These are phyloP conservation scores for Platanthera guangdongensis DNA, from an alignment of 106 monocot genomes.

Conservation along the genomic window DNA sequence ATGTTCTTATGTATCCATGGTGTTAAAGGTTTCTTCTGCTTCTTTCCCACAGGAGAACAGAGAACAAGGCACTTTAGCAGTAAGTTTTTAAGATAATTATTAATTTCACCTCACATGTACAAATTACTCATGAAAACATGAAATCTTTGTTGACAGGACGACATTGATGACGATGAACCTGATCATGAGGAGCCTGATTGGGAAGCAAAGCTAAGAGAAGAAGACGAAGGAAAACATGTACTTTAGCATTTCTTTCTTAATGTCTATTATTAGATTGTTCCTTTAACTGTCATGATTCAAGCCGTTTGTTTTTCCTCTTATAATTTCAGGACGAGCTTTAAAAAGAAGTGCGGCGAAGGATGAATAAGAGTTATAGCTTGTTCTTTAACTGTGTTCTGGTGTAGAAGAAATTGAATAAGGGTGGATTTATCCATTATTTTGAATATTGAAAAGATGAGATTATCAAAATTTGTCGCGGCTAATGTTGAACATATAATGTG, in stretches of 20 bases:
- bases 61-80: background rate
- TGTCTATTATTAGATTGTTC: background rate
- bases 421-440: background rate
- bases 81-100: constrained; percentile 4
- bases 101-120: background rate
- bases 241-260: background rate
- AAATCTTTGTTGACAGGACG: background rate
- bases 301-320: background rate
- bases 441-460: background rate
- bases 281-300: background rate
- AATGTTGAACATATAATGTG: background rate
- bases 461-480: background rate
- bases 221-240: constrained; percentile 10
- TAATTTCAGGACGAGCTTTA: constrained; percentile 7
- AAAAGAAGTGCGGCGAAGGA: background rate
- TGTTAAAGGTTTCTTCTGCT: background rate
- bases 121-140: background rate
- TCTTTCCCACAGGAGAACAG: background rate
- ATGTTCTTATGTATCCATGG: background rate
- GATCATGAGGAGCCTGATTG: background rate
- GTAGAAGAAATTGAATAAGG: constrained; percentile 4
- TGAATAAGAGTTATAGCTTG: background rate
- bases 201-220: constrained; percentile 11
- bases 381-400: background rate
- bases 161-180: constrained; percentile 4